Conservation (phyloP, 2,329 filamentous ascomycete genomes). For the Clonostachys rosea region DNA sequence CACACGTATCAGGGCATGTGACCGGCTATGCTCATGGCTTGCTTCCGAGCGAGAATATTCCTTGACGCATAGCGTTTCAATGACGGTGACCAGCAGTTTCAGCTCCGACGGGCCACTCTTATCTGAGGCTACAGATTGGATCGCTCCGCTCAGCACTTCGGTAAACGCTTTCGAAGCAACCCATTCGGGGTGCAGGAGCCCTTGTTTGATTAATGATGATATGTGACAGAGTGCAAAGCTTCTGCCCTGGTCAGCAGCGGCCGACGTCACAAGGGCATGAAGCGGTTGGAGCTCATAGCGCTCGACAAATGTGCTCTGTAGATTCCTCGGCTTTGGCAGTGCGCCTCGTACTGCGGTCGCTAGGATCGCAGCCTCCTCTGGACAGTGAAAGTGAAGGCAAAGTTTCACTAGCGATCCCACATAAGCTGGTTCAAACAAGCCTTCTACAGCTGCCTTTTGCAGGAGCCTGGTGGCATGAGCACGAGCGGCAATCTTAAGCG, state of each 20-base stretch:
- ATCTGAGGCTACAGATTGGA: neutral
- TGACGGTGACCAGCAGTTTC: neutral
- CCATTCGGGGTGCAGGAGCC: slow-evolving; percentile 1
- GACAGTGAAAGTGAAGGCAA: slow-evolving; percentile 16
- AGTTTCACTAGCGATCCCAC: slow-evolving; percentile 18
- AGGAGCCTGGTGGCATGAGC: slow-evolving; percentile 21
- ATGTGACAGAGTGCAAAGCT: neutral
- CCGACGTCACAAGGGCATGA: neutral
- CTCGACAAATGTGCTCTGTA: neutral
- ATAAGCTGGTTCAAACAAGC: slow-evolving; percentile 18
- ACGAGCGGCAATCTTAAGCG: slow-evolving; percentile 22
- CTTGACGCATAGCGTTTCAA: neutral
- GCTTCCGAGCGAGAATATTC: too few species aligned
- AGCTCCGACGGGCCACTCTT: neutral
- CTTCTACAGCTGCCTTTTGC: slow-evolving; percentile 18
- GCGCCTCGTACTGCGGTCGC: slow-evolving; percentile 1
- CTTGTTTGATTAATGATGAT: neutral
- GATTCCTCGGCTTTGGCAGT: neutral
- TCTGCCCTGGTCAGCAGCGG: neutral
- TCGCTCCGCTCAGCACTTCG: neutral
- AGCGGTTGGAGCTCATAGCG: neutral
- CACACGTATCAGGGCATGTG: too few species aligned
- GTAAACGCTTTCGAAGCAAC: neutral
- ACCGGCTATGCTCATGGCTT: too few species aligned
- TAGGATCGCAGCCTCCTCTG: slow-evolving; percentile 18